These are phyloP conservation scores for Ceratocystiopsis brevicomis DNA, from an alignment of 2,329 filamentous ascomycete genomes.

Conservation along the genomic window DNA sequence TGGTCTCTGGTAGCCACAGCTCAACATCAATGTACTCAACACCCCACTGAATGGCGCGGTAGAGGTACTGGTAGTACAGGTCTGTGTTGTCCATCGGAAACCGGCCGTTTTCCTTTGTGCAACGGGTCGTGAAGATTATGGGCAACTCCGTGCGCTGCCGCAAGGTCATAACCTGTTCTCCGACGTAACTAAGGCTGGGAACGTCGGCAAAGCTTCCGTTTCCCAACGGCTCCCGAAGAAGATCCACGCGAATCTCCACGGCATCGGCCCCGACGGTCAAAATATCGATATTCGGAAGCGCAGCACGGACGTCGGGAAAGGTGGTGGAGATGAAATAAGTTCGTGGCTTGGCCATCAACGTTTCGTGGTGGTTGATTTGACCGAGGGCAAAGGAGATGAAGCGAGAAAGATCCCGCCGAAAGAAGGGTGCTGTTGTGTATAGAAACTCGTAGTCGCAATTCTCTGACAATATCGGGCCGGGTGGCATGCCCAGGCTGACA, in stretches of 20 bases:
- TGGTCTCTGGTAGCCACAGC: constrained; percentile 64
- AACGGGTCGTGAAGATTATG: constrained; percentile 78
- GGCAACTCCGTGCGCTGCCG: constrained; percentile 70
- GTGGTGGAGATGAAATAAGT: constrained; percentile 80
- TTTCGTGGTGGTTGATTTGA: constrained; percentile 60
- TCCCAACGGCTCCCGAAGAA: constrained; percentile 51
- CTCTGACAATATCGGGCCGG: constrained; percentile 44
- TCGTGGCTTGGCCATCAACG: constrained; percentile 56
- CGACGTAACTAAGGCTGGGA: constrained; percentile 67
- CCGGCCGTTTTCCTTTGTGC: constrained; percentile 61
- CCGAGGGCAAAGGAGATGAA: constrained; percentile 66
- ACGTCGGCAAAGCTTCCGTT: constrained; percentile 44
- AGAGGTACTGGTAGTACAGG: constrained; percentile 63
- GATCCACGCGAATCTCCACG: constrained; percentile 67
- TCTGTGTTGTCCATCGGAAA: constrained; percentile 68
- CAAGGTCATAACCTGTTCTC: constrained; percentile 68
- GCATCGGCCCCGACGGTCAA: constrained; percentile 73
- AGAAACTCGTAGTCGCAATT: constrained; percentile 73
- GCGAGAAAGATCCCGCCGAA: constrained; percentile 55
- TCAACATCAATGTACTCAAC: constrained; percentile 83
- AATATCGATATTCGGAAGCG: constrained; percentile 70
- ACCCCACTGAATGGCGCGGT: constrained; percentile 71
- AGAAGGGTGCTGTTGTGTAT: constrained; percentile 54
- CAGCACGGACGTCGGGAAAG: constrained; percentile 68
- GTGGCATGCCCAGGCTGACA: constrained; percentile 49